Percentiles rank a stretch among this genome's conserved stretches.
These are phyloP conservation scores for Tanacetum coccineum DNA, from an alignment of 129 eudicot genomes.

Conservation along the genomic window DNA sequence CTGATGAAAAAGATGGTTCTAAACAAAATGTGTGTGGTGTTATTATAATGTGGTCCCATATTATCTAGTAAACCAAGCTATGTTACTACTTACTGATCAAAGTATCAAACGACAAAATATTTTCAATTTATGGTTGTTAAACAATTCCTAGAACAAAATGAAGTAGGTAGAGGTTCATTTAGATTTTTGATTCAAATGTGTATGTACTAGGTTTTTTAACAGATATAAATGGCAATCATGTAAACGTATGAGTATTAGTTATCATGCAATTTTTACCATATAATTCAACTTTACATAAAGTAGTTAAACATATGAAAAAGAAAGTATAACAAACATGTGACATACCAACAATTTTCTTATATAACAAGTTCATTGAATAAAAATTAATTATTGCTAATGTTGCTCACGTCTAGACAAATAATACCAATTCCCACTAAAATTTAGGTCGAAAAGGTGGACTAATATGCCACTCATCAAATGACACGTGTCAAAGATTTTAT, in stretches of 20 bases:
- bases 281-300: background rate
- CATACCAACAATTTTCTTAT: no score
- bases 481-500: slow-evolving; percentile 21
- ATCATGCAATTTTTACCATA: background rate
- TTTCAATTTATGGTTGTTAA: background rate
- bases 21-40: slow-evolving; percentile 9
- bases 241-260: background rate
- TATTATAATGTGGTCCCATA: slow-evolving; percentile 14
- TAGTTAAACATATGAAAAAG: background rate
- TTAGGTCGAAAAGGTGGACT: slow-evolving; percentile 18
- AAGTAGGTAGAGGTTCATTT: background rate
- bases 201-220: background rate
- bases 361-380: background rate
- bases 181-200: no score
- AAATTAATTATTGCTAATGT: slow-evolving; percentile 12
- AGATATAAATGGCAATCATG: background rate
- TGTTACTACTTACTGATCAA: no score
- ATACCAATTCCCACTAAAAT: slow-evolving; percentile 19
- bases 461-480: slow-evolving; percentile 16
- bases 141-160: background rate
- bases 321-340: background rate
- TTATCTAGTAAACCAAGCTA: no score
- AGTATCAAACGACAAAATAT: no score
- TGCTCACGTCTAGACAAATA: slow-evolving; percentile 17
- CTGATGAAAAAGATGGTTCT: slow-evolving; percentile 4